Evolutionary conservation across 805 yeast species (phyloP).

Genomic region (Phaffomyces antillensis): DNA sequence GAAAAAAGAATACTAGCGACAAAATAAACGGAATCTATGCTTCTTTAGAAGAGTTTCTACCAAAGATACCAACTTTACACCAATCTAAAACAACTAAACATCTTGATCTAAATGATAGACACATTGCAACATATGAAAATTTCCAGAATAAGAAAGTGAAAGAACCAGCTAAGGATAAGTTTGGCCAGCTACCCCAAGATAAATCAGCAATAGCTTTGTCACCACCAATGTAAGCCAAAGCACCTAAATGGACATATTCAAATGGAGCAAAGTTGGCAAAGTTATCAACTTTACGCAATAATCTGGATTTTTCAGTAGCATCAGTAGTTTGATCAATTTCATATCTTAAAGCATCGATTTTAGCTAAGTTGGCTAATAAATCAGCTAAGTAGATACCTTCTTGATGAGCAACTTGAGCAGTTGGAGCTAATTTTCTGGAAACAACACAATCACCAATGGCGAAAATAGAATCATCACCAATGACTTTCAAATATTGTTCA

Average conservation of each 20-base stretch:
- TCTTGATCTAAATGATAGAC: constrained; percentile 81
- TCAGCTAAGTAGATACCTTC: constrained; percentile 77
- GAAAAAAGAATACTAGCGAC: background rate
- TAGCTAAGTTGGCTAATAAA: constrained; percentile 54
- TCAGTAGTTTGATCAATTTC: constrained; percentile 27
- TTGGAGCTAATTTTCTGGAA: constrained; percentile 78
- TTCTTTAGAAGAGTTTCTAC: constrained; percentile 90
- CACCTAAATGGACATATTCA: constrained; percentile 82
- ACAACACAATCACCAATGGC: constrained; percentile 92
- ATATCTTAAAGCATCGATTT: constrained; percentile 31
- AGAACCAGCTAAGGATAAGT: constrained; percentile 81
- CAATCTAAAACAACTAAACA: constrained; percentile 81
- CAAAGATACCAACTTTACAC: constrained; percentile 81
- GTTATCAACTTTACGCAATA: constrained; percentile 39
- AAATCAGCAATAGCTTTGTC: constrained; percentile 94
- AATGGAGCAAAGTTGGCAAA: constrained; percentile 44
- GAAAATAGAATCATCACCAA: constrained; percentile 75
- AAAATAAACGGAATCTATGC: background rate
- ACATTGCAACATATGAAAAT: constrained; percentile 83
- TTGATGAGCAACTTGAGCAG: constrained; percentile 96
- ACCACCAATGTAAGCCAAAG: constrained; percentile 87
- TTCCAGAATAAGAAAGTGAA: constrained; percentile 92
- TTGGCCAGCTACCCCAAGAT: constrained; percentile 69
- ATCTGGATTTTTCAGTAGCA: constrained; percentile 30
- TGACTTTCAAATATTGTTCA: constrained; percentile 62